A percentile compares a stretch with the other conserved stretches of the same genome.
phyloP scores from a whole-genome alignment of 2,329 filamentous ascomycete species.

The Cladophialophora chaetospira region DNA sequence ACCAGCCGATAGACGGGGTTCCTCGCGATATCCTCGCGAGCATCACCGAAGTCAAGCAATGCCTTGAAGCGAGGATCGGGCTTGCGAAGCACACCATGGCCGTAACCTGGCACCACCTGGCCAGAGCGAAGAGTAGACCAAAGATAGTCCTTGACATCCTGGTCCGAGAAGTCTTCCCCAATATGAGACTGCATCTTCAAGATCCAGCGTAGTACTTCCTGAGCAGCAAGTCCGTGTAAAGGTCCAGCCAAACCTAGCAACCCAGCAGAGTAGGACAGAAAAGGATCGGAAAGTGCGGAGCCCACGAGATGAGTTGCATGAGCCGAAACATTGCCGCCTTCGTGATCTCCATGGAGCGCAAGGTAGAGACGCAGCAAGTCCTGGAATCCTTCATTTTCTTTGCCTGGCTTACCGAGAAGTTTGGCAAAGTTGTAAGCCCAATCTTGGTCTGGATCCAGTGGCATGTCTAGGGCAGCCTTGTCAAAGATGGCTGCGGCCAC shows the following conservation, averaged over 20 bases:
- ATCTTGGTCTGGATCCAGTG: constrained; percentile 79
- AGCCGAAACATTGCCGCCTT: constrained; percentile 95
- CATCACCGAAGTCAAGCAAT: constrained; percentile 89
- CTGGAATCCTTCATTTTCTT: constrained; percentile 90
- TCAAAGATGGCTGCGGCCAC: constrained; percentile 98
- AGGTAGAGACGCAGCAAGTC: constrained; percentile 92
- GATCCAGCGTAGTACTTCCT: constrained; percentile 97
- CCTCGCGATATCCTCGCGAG: constrained; percentile 78
- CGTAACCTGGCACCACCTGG: constrained; percentile 91
- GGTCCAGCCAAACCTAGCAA: constrained; percentile 95
- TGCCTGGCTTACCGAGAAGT: constrained; percentile 87
- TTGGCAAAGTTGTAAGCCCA: constrained; percentile 99
- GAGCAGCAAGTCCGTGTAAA: constrained; percentile 87
- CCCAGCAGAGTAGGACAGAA: constrained; percentile 93
- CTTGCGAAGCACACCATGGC: constrained; percentile 93
- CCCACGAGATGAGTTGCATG: constrained; percentile 95
- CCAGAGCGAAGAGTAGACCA: constrained; percentile 93
- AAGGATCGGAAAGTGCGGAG: constrained; percentile 89
- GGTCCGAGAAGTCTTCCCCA: constrained; percentile 72
- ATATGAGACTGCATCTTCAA: constrained; percentile 92
- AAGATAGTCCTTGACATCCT: constrained; percentile 84
- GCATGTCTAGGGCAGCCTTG: constrained; percentile 73
- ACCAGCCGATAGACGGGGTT: constrained; percentile 95
- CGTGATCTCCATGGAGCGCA: constrained; percentile 95
- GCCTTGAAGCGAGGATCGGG: constrained; percentile 96